Base-by-base conservation (phyloP, 176 grass and related monocot genomes). In the Tillandsia fasciculata region DNA sequence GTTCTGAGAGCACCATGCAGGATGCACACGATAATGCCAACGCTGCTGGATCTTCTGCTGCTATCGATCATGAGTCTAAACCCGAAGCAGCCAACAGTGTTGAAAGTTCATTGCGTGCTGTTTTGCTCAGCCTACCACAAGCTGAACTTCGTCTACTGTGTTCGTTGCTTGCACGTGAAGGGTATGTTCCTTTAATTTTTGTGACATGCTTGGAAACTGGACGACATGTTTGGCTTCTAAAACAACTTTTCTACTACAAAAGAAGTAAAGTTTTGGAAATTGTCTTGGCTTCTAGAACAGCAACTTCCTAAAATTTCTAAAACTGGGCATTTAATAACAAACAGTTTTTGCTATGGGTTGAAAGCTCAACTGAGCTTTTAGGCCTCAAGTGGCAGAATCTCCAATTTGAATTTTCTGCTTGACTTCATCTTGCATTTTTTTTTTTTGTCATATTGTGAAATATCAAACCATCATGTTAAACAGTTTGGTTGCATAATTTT, bases 121-220 rank as follows among this genome's bases (percentile, higher is more conserved):
- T 99, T 81, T 80, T 99, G 33, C 77, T 73, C 29, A 84, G 87
- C 72, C 80, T 99, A 64, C 95, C 94, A 11, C 76, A 90, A 75
- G 66, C 63, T 58, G 90, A 99, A 76, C 90, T 99, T 68, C 73
- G 84, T 24, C 75, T 99, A 63, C 69, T 99, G 65, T 99, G 95
- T 85, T 94, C 90, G 64, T 84, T 99, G 80, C 90, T 99, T 83
- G 95, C 95, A 57, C 87, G 88, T 82, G 95, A 99, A 84, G 95
- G 95, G 95, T 99, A 99, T 83, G 71, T 3, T 61, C 27, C 24
- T 23, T 12, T 9, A 29, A 52, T 66, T 53, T 24, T 4, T 3
- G 26, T 63, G 47, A 14, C 28, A 48, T 28, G 64, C 9, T 49
- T 67, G 3, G 8, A 11, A 42, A 11, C 47, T 67, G 3, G 33